Conservation (phyloP, 2,329 filamentous ascomycete species). For the Diaporthe amygdali region DNA sequence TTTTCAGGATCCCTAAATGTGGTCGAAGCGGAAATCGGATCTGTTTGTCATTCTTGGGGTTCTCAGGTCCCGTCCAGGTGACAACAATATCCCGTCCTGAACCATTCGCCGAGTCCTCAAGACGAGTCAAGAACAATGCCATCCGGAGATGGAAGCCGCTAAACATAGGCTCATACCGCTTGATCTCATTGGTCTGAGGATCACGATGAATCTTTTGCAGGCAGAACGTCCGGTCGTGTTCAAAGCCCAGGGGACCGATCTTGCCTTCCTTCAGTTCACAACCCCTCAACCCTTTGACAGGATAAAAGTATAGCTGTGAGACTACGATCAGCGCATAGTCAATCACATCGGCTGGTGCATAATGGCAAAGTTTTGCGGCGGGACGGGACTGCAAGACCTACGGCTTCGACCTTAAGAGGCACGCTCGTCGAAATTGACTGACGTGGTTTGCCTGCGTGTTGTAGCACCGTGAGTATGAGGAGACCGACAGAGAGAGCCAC, state of each 20-base stretch:
- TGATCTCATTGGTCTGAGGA: not conserved
- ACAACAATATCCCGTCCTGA: not conserved
- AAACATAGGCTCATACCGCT: not conserved
- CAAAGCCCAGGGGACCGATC: slow-evolving; percentile 1
- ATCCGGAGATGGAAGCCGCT: slow-evolving; percentile 8
- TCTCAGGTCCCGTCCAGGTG: not conserved
- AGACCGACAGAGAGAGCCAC: not conserved
- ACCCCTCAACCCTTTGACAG: slow-evolving; percentile 1
- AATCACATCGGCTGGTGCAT: not conserved
- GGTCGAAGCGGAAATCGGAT: slow-evolving; percentile 2
- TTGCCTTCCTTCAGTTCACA: not conserved
- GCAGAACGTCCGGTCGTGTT: slow-evolving; percentile 3
- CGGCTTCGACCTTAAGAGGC: slow-evolving; percentile 7
- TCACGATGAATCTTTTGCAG: slow-evolving; percentile 7
- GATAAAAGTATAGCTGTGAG: not conserved
- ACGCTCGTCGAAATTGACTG: not conserved
- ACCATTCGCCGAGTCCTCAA: not conserved
- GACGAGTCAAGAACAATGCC: not conserved
- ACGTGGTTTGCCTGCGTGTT: not conserved
- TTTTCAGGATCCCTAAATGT: not conserved
- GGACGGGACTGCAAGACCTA: not conserved
- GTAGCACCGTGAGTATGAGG: not conserved
- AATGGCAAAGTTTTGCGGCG: too few species aligned
- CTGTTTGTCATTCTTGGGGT: not conserved
- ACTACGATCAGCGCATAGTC: not conserved